Base-by-base conservation (phyloP, 805 yeast species). In the Candida chilensis region DNA sequence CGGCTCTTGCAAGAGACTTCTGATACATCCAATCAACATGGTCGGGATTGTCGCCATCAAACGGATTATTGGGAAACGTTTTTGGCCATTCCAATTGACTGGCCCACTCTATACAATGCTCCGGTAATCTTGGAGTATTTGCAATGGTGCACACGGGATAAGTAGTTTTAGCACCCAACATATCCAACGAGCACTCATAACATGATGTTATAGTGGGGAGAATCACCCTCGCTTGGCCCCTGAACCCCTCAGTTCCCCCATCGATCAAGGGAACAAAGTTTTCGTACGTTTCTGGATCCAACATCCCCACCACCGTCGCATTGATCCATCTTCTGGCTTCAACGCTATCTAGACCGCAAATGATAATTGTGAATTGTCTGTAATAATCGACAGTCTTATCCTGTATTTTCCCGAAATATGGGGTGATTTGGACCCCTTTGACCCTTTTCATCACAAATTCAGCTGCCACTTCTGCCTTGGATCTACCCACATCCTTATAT, bases 91-190 rank as follows among this genome's bases (percentile, higher is more conserved):
- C 78, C 3, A 84, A 59, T 19, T 76, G 78, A 35, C 75, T 73
- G 1, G 90, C 87, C 81, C 92, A 90, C 50, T 88, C 95, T 7
- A 90, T 78, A 44, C 96, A 87, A 52, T 90, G 97, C 43, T 88
- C 96, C 0, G 96, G 92, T 6, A 86, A 54, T 36, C 97, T 57
- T n/a, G 97, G 97, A 6, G 92, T 86, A 35, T 87, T 82, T 2
- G 96, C 94, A 30, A 92, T 78, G 0, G 97, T 92, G 52, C 97
- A 92, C 40, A 90, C 77, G 2, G 97, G 96, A 42, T 77, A 84
- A 0, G 86, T 78, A 7, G 62, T 60, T 37, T 68, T 73, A 1
- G 67, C 66, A 8, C 83, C 73, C 25, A 87, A 60, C 50, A 94
- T 68, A 35, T 78, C 82, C 31, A 84, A 59, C 4, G 95, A 82